Evolutionary conservation across 2,329 filamentous ascomycete genomes (phyloP).

Genomic region (Dendrostoma leiphaemia): DNA sequence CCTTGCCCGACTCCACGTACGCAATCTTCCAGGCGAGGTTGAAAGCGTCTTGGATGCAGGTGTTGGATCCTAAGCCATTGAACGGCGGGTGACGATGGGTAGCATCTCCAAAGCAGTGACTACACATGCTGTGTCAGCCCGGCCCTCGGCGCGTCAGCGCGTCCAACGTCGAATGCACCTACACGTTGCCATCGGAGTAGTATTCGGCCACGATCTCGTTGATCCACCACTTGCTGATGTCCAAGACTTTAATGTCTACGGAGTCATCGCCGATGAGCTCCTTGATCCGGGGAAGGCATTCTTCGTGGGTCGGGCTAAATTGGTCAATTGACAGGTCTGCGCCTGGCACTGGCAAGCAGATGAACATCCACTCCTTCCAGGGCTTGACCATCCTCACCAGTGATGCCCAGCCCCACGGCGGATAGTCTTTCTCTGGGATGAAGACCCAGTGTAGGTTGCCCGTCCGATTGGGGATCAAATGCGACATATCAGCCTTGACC

Average conservation of each 20-base stretch:
- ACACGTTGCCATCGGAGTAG: conserved; percentile 51
- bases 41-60: conserved; percentile 56
- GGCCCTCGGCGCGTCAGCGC: no score
- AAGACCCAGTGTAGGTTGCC: conserved; percentile 63
- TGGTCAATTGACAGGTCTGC: conserved; percentile 32
- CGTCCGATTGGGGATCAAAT: conserved; percentile 45
- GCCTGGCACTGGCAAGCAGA: conserved; percentile 44
- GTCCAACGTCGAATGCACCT: no score
- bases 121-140: conserved; percentile 24
- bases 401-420: conserved; percentile 47
- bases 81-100: conserved; percentile 57
- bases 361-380: conserved; percentile 63
- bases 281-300: conserved; percentile 44
- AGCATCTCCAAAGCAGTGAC: conserved; percentile 56
- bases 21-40: conserved; percentile 57
- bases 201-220: conserved; percentile 60
- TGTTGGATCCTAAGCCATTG: conserved; percentile 57
- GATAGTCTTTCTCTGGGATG: conserved; percentile 50
- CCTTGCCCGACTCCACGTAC: conserved; percentile 41
- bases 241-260: conserved; percentile 47
- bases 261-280: conserved; percentile 55
- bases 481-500: conserved; percentile 43
- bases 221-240: conserved; percentile 56
- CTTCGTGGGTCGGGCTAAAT: conserved; percentile 40
- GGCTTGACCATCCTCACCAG: conserved; percentile 61